Percentiles rank a stretch among this genome's conserved stretches.
Evolutionary conservation across 148 eudicot species (phyloP).

Genomic region (Linanthus parryae): DNA sequence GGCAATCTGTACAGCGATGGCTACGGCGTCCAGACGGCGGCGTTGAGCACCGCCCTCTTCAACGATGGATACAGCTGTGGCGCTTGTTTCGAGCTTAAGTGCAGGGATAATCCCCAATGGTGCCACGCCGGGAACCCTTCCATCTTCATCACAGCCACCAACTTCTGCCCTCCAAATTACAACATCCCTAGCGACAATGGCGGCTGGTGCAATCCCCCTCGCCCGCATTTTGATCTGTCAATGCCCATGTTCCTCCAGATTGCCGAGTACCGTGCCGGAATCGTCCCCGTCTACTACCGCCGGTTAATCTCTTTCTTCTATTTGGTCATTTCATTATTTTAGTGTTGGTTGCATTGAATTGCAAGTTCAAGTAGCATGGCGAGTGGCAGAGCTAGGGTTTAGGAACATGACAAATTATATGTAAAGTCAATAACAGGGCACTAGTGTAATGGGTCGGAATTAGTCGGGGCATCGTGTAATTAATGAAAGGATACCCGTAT

Average conservation of each 20-base stretch:
- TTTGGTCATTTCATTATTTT: not conserved
- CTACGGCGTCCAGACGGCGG: slow-evolving; percentile 70
- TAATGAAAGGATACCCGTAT: no score
- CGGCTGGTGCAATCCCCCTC: slow-evolving; percentile 80
- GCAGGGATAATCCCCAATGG: slow-evolving; percentile 50
- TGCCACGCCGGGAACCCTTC: slow-evolving; percentile 75
- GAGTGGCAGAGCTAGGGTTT: no score
- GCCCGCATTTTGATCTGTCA: slow-evolving; percentile 66
- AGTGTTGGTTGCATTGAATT: no score
- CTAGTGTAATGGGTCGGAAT: no score
- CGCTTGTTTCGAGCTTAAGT: slow-evolving; percentile 60
- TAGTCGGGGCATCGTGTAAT: no score
- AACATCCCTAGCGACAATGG: slow-evolving; percentile 52
- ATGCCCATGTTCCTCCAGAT: slow-evolving; percentile 77
- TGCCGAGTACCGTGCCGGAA: slow-evolving; percentile 70
- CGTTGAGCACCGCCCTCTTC: slow-evolving; percentile 62
- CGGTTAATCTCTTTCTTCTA: slow-evolving; percentile 21
- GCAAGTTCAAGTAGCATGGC: no score
- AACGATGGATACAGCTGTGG: slow-evolving; percentile 65
- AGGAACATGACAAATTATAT: no score
- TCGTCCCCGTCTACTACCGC: slow-evolving; percentile 67
- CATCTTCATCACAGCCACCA: slow-evolving; percentile 57
- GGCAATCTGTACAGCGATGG: slow-evolving; percentile 66
- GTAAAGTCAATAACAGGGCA: no score
- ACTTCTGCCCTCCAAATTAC: slow-evolving; percentile 67